Base-by-base conservation (phyloP, 2,329 filamentous ascomycete genomes). In the Cordyceps cicadae region DNA sequence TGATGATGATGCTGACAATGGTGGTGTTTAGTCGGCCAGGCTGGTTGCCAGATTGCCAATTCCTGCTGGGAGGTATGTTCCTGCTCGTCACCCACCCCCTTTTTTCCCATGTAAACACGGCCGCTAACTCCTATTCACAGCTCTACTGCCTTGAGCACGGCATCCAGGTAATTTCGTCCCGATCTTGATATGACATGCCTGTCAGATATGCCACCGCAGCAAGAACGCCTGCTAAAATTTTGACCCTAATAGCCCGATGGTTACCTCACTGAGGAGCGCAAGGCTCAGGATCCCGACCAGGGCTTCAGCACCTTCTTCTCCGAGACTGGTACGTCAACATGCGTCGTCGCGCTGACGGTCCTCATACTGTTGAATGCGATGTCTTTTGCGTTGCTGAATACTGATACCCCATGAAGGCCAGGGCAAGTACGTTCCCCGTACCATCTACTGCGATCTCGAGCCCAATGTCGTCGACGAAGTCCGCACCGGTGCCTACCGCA, bases 301-400 rank as follows among this genome's bases (percentile, higher is more conserved):
- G 94, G 94, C 68, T 99, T 99, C 87, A 97, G 92, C 84, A 99
- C 94, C 72, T 99, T 99, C 86, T 99, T 99, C 86, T 97, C 93
- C 69, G 94, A 99, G 85, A 97, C 94, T 73, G 93, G 94, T 97
- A 90, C 63, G 70, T 53, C 24, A 50, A 50, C 29, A n/a, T 21
- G 6, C 8, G 26, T 45, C 43, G 9, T n/a, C 53, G 52, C 43
- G 26, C 12, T 55, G 37, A 12, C 43, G 19, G 56, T 60, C 49
- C 15, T 21, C 43, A 21, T 15, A 8, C 8, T 26, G 17, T 59
- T 52, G 24, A 46, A 46, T 17, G 7, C 2, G 7, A 17, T 41
- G 26, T 9, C 9, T 24, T n/a, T 41, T 0, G 9, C 24, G 9
- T 59, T 45, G 34, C 21, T n/a, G 8, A 60, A 48, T 54, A 64